Conservation (phyloP, 305 asterid species). For the Rubia balearica region DNA sequence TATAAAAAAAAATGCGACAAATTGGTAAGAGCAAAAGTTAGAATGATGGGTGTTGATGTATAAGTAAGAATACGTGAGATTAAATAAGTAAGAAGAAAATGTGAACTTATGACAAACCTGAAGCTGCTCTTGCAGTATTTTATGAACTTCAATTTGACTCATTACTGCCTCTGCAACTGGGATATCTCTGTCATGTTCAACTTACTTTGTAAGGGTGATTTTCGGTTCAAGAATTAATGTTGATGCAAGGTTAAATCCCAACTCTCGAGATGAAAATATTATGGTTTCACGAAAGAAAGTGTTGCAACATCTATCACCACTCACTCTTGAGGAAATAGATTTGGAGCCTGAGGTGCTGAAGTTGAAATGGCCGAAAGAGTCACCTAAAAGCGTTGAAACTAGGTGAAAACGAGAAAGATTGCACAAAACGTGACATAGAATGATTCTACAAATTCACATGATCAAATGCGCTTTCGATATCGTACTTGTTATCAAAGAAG, state of each 20-base stretch:
- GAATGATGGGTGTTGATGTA: too few species aligned
- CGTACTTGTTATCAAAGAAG: neutral
- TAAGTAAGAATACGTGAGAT: too few species aligned
- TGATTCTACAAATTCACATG: too few species aligned
- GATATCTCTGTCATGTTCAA: constrained; percentile 38
- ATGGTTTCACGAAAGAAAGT: neutral
- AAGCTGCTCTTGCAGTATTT: constrained; percentile 62
- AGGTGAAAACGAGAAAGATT: neutral
- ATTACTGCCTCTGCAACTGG: constrained; percentile 54
- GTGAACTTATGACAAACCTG: constrained; percentile 39
- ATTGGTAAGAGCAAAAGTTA: too few species aligned
- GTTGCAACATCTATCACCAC: constrained; percentile 21
- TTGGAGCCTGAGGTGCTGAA: constrained; percentile 36
- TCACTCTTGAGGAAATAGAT: constrained; percentile 47
- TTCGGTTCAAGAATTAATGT: neutral
- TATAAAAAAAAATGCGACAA: neutral
- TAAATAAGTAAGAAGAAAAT: neutral
- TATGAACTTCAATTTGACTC: constrained; percentile 68
- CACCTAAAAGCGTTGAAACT: constrained; percentile 26
- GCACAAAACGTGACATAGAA: too few species aligned
- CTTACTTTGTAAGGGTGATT: neutral
- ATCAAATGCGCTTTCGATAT: neutral
- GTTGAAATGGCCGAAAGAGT: constrained; percentile 39
- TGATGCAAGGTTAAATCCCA: neutral
- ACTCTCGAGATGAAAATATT: neutral